phyloP scores from a whole-genome alignment of 2,329 filamentous ascomycete species.

The Alternaria infectoria region DNA sequence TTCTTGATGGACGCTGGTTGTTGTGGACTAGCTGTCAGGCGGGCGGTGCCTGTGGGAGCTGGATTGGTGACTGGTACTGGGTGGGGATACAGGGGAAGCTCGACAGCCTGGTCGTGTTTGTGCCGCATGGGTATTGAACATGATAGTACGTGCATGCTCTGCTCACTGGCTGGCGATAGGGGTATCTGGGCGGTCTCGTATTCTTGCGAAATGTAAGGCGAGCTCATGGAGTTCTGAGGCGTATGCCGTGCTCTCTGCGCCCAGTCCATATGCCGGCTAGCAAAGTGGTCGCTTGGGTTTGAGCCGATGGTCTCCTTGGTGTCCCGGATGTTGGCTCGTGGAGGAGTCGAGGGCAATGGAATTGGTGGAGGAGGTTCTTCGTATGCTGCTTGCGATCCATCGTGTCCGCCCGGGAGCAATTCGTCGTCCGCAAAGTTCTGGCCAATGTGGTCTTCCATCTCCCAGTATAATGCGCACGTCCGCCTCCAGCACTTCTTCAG shows the following conservation, averaged over 20 bases:
- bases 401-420: slow-evolving; percentile 77
- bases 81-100: slow-evolving; percentile 48
- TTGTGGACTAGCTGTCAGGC: slow-evolving; percentile 40
- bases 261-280: slow-evolving; percentile 49
- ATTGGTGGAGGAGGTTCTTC: slow-evolving; percentile 25
- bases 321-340: slow-evolving; percentile 30
- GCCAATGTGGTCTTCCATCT: slow-evolving; percentile 69
- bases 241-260: slow-evolving; percentile 44
- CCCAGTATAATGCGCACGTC: slow-evolving; percentile 90
- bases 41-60: slow-evolving; percentile 35
- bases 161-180: slow-evolving; percentile 54
- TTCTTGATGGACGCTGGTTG: slow-evolving; percentile 34
- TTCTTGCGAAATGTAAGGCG: slow-evolving; percentile 44
- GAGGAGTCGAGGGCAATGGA: slow-evolving; percentile 30
- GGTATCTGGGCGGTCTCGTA: slow-evolving; percentile 44
- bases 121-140: slow-evolving; percentile 63
- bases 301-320: slow-evolving; percentile 44
- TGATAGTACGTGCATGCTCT: slow-evolving; percentile 64
- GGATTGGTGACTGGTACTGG: slow-evolving; percentile 44
- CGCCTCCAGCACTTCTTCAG: slow-evolving; percentile 97
- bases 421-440: slow-evolving; percentile 66
- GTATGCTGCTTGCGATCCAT: slow-evolving; percentile 47
- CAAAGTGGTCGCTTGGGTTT: slow-evolving; percentile 49
- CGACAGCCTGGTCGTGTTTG: slow-evolving; percentile 46
- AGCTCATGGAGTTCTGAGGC: slow-evolving; percentile 46